Percentiles rank a stretch among this genome's conserved stretches.
Conservation (phyloP, 2,329 filamentous ascomycete genomes). For the Sclerotinia trifoliorum region DNA sequence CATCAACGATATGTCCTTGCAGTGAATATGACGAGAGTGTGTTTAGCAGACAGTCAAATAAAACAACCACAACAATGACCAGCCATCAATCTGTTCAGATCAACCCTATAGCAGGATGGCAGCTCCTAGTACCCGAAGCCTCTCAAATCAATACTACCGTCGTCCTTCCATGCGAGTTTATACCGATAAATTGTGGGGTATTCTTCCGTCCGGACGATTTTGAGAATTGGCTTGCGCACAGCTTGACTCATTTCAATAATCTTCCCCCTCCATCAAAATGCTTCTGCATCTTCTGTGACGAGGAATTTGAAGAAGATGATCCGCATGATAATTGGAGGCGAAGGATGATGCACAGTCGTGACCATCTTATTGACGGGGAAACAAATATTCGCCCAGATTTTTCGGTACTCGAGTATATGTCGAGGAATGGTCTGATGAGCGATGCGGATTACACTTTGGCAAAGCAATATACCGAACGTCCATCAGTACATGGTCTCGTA, state of each 20-base stretch:
- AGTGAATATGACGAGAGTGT: conserved; percentile 8
- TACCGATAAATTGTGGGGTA: conserved; percentile 39
- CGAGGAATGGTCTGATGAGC: conserved; percentile 36
- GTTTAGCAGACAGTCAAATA: conserved; percentile 9
- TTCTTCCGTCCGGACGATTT: conserved; percentile 44
- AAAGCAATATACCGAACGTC: conserved; percentile 29
- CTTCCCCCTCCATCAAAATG: conserved; percentile 39
- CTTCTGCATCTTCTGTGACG: conserved; percentile 54
- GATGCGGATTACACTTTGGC: conserved; percentile 27
- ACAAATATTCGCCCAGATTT: conserved; percentile 43
- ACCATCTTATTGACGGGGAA: conserved; percentile 41
- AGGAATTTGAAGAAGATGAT: conserved; percentile 25
- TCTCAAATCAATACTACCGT: conserved; percentile 21
- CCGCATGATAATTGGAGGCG: conserved; percentile 27
- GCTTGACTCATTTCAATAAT: conserved; percentile 40
- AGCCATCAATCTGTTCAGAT: conserved; percentile 3
- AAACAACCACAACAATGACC: conserved; percentile 7
- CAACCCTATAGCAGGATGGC: background rate
- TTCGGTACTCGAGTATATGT: conserved; percentile 44
- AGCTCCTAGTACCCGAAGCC: conserved; percentile 12
- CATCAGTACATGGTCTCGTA: conserved; percentile 22
- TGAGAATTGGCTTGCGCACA: conserved; percentile 50
- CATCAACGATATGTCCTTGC: background rate
- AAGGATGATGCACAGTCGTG: conserved; percentile 52
- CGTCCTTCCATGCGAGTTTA: conserved; percentile 35